Percentiles rank a stretch among this genome's conserved stretches.
Conservation (phyloP, 495 filamentous ascomycete genomes). For the Penicillium waksmanii region DNA sequence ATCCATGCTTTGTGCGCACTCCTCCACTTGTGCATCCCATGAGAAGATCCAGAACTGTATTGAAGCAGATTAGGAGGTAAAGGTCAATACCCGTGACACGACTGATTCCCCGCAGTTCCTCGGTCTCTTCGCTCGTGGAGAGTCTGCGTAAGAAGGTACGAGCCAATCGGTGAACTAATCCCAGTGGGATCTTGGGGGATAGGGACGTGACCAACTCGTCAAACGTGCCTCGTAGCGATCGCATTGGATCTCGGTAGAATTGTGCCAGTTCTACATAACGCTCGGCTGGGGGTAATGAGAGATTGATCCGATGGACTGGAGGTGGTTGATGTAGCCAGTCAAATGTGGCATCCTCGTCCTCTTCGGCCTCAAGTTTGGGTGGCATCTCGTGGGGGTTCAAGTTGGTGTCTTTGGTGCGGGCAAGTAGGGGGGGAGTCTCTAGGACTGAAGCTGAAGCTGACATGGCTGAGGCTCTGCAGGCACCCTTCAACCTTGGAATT, state of each 20-base stretch:
- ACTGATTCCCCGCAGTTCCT: constrained; percentile 63
- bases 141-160: constrained; percentile 51
- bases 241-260: constrained; percentile 46
- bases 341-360: background rate
- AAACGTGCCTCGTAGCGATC: constrained; percentile 49
- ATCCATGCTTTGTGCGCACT: constrained; percentile 30
- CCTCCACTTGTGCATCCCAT: constrained; percentile 71
- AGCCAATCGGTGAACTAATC: constrained; percentile 40
- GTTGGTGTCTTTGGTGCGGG: background rate
- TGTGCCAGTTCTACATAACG: constrained; percentile 56
- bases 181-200: constrained; percentile 28
- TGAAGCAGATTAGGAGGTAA: constrained; percentile 63
- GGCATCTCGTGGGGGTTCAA: background rate
- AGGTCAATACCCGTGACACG: constrained; percentile 55
- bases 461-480: background rate
- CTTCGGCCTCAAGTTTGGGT: background rate
- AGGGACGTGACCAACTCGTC: constrained; percentile 43
- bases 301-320: constrained; percentile 58
- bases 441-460: background rate
- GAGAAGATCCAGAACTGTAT: constrained; percentile 64
- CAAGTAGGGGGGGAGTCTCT: background rate
- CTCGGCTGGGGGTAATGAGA: constrained; percentile 58
- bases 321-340: constrained; percentile 12
- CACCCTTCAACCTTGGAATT: no score
- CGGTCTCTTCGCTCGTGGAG: constrained; percentile 59